Evolutionary conservation across 2,329 filamentous ascomycete genomes (phyloP), one percentile per base, ranked within the genome.

Genomic region (Delphinella strobiligena): DNA sequence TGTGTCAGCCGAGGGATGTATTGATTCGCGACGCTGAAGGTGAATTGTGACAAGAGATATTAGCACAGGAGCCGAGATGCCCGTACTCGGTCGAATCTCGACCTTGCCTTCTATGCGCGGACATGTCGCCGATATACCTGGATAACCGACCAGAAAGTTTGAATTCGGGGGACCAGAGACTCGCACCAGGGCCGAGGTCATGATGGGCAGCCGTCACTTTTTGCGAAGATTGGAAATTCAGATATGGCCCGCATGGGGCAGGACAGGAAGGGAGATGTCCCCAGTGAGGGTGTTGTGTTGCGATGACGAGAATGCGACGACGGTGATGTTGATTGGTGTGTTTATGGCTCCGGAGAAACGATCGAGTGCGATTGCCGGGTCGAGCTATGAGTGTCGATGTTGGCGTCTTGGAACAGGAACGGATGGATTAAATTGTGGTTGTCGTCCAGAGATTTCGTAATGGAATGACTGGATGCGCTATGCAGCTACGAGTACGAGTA

Each of bases 101-200:
- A 98, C 91, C 60, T 91, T 93, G 53, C 91, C 91, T 70, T 95
- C 89, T 66, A 98, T 89, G 58, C 91, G 83, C 55, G 91, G 91
- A 86, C 95, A 65, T 29, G 91, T 98, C 55, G 91, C 91, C 41
- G 89, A 95, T 62, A 98, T 96, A 52, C 91, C 91, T 41, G 91
- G 91, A 63, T 96, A 98, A 53, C 91, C 91, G 52, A 96, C 86
- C 49, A 96, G 73, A 60, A 94, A 95, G 66, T 84, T 91, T 66
- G 86, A 91, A 67, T 98, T 98, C 53, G 91, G 88, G 59, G 88
- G 88, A 59, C 91, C 91, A 51, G 87, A 93, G 66, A 98, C 87
- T 73, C 91, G 82, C 68, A 98, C 91, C 63, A 84, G 84, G 60
- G 83, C 82, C 63, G 80, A 74, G 53, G 60, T 61, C 40, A 48